phyloP scores from a whole-genome alignment of 805 yeast species.

The Kodamaea hsintzibuensis region DNA sequence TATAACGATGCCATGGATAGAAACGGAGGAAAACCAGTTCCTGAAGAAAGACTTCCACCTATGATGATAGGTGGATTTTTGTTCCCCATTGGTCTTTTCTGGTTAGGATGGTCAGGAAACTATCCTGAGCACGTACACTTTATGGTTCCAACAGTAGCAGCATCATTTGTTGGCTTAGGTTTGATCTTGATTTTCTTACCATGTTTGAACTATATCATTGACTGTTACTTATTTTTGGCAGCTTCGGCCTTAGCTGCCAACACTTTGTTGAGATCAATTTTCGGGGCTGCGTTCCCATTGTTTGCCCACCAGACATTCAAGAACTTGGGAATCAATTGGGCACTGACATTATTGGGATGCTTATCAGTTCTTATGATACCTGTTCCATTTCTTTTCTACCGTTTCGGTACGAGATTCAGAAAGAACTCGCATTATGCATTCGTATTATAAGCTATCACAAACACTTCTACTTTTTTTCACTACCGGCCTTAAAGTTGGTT shows the following conservation, averaged over 20 bases:
- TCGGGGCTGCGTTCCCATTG: slow-evolving; percentile 63
- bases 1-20: slow-evolving; percentile 35
- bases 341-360: slow-evolving; percentile 53
- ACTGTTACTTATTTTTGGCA: slow-evolving; percentile 66
- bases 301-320: slow-evolving; percentile 54
- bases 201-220: slow-evolving; percentile 71
- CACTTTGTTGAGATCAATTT: slow-evolving; percentile 56
- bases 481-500: neutral
- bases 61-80: slow-evolving; percentile 69
- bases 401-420: slow-evolving; percentile 40
- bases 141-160: slow-evolving; percentile 62
- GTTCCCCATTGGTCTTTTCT: slow-evolving; percentile 77
- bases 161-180: slow-evolving; percentile 54
- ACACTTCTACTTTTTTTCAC: neutral
- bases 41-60: slow-evolving; percentile 45
- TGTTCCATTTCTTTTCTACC: slow-evolving; percentile 55
- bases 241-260: slow-evolving; percentile 66
- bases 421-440: slow-evolving; percentile 15
- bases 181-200: slow-evolving; percentile 67
- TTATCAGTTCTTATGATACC: slow-evolving; percentile 53
- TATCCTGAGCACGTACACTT: slow-evolving; percentile 62
- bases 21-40: slow-evolving; percentile 52
- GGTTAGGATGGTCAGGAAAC: slow-evolving; percentile 89
- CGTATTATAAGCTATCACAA: slow-evolving; percentile 5
- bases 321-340: slow-evolving; percentile 54